phyloP scores from a whole-genome alignment of 805 yeast species.

The Zygoascus bituminiphila region DNA sequence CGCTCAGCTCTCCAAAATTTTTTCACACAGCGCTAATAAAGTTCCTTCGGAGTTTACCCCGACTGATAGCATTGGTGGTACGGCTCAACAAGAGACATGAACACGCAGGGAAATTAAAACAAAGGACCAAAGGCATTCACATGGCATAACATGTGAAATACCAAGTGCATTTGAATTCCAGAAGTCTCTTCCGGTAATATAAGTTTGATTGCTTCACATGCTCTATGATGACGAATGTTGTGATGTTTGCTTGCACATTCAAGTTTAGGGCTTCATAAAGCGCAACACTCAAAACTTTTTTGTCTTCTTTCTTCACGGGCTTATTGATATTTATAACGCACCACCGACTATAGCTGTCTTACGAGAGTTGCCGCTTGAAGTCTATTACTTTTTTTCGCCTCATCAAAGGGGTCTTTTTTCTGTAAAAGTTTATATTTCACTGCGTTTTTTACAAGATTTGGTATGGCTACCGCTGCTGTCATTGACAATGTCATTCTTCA shows the following conservation, averaged over 20 bases:
- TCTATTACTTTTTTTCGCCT: constrained; percentile 17
- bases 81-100: too few relatives aligned
- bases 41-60: too few relatives aligned
- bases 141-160: too few relatives aligned
- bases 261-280: neutral
- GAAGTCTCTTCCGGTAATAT: too few relatives aligned
- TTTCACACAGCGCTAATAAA: too few relatives aligned
- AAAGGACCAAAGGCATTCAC: too few relatives aligned
- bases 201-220: neutral
- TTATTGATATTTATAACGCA: neutral
- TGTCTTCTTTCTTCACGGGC: neutral
- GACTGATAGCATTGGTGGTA: too few relatives aligned
- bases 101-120: too few relatives aligned
- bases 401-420: constrained; percentile 14
- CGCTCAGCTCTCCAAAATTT: neutral
- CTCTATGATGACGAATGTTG: too few relatives aligned
- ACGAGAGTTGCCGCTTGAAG: constrained; percentile 28
- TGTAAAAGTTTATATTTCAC: neutral
- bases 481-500: neutral
- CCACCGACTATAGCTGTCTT: constrained; percentile 3
- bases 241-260: too few relatives aligned
- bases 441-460: neutral
- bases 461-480: neutral
- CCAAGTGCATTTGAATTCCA: too few relatives aligned
- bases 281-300: neutral